These are phyloP conservation scores for Coprinopsis marcescibilis DNA, from an alignment of 768 basidiomycete species.

Conservation along the genomic window DNA sequence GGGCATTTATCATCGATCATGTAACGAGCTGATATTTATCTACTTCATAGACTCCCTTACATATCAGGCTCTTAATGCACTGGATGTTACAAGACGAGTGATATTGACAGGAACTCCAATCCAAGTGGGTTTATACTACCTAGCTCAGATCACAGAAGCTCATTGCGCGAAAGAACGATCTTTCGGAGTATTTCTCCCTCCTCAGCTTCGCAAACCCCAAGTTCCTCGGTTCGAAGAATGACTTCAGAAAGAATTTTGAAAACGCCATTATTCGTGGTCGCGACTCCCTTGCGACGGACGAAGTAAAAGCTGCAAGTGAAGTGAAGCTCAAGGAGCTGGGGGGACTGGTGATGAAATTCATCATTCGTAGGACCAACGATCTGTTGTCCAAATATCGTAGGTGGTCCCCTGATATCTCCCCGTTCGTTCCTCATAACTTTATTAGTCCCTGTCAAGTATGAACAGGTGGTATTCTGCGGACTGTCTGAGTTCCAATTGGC, in stretches of 20 bases:
- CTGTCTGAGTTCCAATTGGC: conserved; percentile 79
- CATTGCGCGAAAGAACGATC: conserved; percentile 62
- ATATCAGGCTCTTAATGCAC: conserved; percentile 73
- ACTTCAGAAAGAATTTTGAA: conserved; percentile 95
- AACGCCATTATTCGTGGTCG: conserved; percentile 85
- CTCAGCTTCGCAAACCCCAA: conserved; percentile 92
- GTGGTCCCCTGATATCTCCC: conserved; percentile 25
- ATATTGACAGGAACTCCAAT: conserved; percentile 94
- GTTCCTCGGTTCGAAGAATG: conserved; percentile 79
- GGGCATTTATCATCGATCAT: no score
- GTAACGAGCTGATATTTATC: no score
- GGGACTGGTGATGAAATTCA: conserved; percentile 83
- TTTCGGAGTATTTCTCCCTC: conserved; percentile 91
- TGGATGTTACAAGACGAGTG: conserved; percentile 86
- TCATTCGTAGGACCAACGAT: conserved; percentile 92
- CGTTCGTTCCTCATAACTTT: conserved; percentile 10
- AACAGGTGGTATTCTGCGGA: conserved; percentile 92
- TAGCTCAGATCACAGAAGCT: background rate
- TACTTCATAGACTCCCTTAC: conserved; percentile 67
- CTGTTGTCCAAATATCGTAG: conserved; percentile 88
- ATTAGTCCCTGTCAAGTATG: conserved; percentile 96
- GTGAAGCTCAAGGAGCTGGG: conserved; percentile 90
- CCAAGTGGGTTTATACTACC: conserved; percentile 44
- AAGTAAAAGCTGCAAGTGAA: conserved; percentile 75
- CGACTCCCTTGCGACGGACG: conserved; percentile 79